Base-by-base conservation (phyloP, 345 rosid species). In the Syzygium aromaticum region DNA sequence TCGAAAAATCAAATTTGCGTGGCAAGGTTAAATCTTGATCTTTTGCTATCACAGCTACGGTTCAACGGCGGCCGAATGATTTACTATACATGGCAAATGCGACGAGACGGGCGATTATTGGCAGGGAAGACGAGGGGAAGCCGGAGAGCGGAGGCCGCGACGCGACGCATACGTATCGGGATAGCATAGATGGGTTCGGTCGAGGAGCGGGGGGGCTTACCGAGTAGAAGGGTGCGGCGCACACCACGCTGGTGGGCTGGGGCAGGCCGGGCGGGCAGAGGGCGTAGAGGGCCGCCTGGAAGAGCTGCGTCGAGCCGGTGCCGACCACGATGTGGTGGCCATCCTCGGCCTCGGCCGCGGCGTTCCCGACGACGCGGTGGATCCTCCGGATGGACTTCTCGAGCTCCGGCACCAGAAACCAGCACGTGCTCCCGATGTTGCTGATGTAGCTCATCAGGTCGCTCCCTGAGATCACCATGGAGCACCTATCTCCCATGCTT, bases 181-280 rank as follows among this genome's bases (percentile, higher is more conserved):
- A 5, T 22, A 1, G 49, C 27, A 38, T 10, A 38, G 82, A 19
- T 19, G 49, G 27, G 49, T 3, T 73, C 10, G 13, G 23, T 33
- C 23, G 16, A 15, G 21, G 40, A 54, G 9, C 40, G 15, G 15
- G 54, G 54, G 25, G 49, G 67, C 94, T 91, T 61, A 95, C 99
- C 89, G 99, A 95, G 91, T 98, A 98, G 86, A 90, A 98, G 77
- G 99, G 99, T 5, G 97, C 96, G 15, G 99, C 98, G 5, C 94
- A 93, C 19, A 98, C 98, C n/a, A 98, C 95, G 77, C 93, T 92
- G 86, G 93, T 88, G 57, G 98, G 97, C 33, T 93, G 87, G 46
- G 92, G 51, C 84, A 8, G 84, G 57, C 52, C 59, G 22, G 23
- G 90, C 88, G 93, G 88, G 17, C 93, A 89, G 84, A 96, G 94